Evolutionary conservation across 225 moss, liverwort and hornwort genomes (phyloP), one percentile per base, ranked within the genome.

Genomic region (Pseudisothecium myosuroides): DNA sequence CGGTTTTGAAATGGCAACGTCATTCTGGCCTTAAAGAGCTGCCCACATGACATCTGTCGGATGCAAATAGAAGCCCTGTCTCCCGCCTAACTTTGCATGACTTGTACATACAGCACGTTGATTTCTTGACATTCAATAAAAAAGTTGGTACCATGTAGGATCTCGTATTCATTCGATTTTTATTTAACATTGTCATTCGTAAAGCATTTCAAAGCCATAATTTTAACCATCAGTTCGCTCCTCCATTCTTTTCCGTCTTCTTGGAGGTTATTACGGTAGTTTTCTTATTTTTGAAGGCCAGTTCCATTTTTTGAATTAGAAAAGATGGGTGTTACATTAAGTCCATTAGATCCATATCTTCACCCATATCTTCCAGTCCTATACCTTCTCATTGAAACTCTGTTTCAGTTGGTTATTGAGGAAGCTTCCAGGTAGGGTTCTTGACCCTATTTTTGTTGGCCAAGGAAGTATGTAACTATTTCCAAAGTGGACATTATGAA

Each of bases 51-150:
- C 89, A 68, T 75, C 50, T 87, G 72, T 80, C 64, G 71, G 84
- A 81, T 85, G 85, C 82, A 87, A 68, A 41, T 66, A 74, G 84
- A 87, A 87, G 81, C 85, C 77, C 76, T 14, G 27, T 77, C 71
- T 82, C 55, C 66, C 84, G 60, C 20, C 45, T 72, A 9, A 52
- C 83, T 81, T 78, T 75, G 75, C 79, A 84, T 81, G 75, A 68
- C 89, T 90, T 92, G 89, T 91, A 92, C 45, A 89, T 89, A 89
- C 63, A 74, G 63, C 54, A 85, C 72, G 85, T 82, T 85, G 75
- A 89, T 89, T 92, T 91, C 80, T 80, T 83, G 60, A 74, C 83
- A 86, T 90, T 80, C 61, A 88, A 88, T 86, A 83, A 86, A 90
- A 52, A 41, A 86, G 86, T 83, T 90, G 54, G 86, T 86, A 83